Evolutionary conservation across 495 filamentous ascomycete genomes (phyloP).

Genomic region (Talaromyces adpressus): DNA sequence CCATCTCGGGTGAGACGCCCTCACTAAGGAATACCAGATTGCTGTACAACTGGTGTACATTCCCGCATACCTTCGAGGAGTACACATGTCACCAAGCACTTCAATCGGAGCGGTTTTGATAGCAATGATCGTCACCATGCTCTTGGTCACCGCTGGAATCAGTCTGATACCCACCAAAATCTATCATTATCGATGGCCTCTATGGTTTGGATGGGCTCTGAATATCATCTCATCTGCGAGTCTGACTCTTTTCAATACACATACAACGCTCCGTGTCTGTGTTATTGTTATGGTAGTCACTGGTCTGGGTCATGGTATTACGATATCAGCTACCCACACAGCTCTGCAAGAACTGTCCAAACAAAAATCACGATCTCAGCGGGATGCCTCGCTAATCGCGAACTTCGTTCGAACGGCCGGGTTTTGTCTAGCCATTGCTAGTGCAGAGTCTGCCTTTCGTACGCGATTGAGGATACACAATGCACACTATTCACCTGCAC

Average conservation of each 20-base stretch:
- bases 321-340: not conserved
- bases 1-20: not conserved
- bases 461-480: not conserved
- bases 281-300: not conserved
- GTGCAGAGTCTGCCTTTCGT: not conserved
- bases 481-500: not conserved
- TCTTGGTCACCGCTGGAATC: conserved; percentile 35
- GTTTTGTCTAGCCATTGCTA: conserved; percentile 2
- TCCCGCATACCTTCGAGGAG: not conserved
- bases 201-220: conserved; percentile 49
- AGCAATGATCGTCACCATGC: conserved; percentile 42
- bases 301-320: not conserved
- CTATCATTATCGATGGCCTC: conserved; percentile 44
- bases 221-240: conserved; percentile 12
- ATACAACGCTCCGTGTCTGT: not conserved
- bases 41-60: not conserved
- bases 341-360: not conserved
- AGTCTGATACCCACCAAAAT: conserved; percentile 39
- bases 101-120: conserved; percentile 44
- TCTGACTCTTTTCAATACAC: not conserved
- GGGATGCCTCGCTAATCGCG: not conserved
- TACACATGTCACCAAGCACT: conserved; percentile 34
- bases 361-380: not conserved
- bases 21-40: conserved; percentile 13
- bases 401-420: conserved; percentile 3